Conservation (phyloP, 176 grass and related monocot species). For the Oryza punctata region DNA sequence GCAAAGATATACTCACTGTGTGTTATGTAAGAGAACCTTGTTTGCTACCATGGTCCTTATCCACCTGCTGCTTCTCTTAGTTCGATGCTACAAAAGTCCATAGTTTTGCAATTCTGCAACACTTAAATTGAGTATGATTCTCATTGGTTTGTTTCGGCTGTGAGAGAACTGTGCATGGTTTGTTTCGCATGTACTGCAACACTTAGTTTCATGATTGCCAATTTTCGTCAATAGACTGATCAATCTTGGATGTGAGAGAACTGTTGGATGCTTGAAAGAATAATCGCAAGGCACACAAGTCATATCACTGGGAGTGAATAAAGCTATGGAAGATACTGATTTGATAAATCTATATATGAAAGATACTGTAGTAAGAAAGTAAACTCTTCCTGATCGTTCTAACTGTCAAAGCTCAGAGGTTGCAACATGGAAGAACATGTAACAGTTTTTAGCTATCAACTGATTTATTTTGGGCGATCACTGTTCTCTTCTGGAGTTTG, state of each 20-base stretch:
- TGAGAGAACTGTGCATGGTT: too few species aligned
- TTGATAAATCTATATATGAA: too few species aligned
- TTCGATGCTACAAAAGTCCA: background rate
- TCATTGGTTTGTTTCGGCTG: background rate
- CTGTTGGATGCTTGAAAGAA: background rate
- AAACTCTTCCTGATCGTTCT: slow-evolving; percentile 5
- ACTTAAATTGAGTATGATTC: slow-evolving; percentile 2
- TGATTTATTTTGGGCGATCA: slow-evolving; percentile 10
- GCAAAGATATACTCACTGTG: slow-evolving; percentile 26
- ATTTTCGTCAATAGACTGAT: slow-evolving; percentile 8
- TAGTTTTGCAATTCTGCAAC: background rate
- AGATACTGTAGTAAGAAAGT: too few species aligned
- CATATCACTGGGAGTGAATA: background rate
- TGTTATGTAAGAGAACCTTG: slow-evolving; percentile 3
- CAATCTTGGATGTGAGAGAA: background rate
- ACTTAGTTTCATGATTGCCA: background rate
- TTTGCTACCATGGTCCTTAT: slow-evolving; percentile 34
- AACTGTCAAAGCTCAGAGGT: background rate
- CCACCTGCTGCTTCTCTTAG: background rate
- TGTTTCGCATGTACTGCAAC: too few species aligned
- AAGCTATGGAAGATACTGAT: background rate
- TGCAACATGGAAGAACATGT: background rate
- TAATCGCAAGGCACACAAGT: background rate
- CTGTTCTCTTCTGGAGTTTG: background rate
- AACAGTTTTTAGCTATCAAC: background rate